Base-by-base conservation (phyloP, 2,329 filamentous ascomycete genomes). In the Trichoderma koningii region DNA sequence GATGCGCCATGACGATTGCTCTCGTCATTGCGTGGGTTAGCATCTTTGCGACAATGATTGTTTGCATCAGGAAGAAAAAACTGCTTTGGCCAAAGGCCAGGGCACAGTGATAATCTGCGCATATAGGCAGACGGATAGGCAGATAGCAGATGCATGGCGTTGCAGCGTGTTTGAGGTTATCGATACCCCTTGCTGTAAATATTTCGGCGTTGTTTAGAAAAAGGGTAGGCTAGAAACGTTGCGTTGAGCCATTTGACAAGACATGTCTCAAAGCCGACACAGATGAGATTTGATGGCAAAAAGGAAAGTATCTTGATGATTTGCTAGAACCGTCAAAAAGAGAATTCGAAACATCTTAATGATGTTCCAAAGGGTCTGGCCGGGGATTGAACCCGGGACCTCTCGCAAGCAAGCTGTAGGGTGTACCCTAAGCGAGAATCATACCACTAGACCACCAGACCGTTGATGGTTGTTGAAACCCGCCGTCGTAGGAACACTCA, bases 11-110 rank as follows among this genome's bases (percentile, higher is more conserved):
- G 80, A 85, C 89, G 0, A 80, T 82, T n/a, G 75, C 85, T 7
- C 76, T 95, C 14, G 78, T 94, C 10, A 55, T 88, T 12, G 84
- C 88, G 42, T 95, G 91, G 87, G 70, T 87, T 1, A 80, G 87
- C 53, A 87, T 95, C 7, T 87, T 91, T 64, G 77, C 73, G 3
- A 86, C 86, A 77, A 93, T 94, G 89, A 71, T 92, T 42, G 79
- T 85, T 28, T 88, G 89, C n/a, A 81, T 94, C 12, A 75, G 84
- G 64, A 78, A 81, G 28, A 86, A 81, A 68, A 84, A 92, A 72
- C 83, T 95, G n/a, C 76, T 94, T 1, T 93, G 89, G 90, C 90
- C 91, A 4, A 65, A 65, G 21, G 19, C 48, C 5, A 62, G 23
- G 7, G 26, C 52, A 2, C 42, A 26, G 26, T 42, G 26, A 3